These are phyloP conservation scores for Aspergillus cristatus DNA, from an alignment of 495 filamentous ascomycete genomes.

Conservation along the genomic window DNA sequence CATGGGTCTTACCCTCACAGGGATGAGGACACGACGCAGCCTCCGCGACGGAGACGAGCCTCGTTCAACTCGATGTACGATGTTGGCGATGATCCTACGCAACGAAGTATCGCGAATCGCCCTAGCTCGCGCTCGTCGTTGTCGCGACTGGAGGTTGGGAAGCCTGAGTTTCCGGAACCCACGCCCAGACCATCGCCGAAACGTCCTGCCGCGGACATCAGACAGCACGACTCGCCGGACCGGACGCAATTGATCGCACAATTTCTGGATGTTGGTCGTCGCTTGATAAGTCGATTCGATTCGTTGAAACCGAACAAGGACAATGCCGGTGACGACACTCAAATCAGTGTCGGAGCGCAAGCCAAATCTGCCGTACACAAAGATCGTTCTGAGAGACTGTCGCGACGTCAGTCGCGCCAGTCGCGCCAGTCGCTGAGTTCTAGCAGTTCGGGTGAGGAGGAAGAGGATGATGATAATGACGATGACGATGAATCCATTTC, in stretches of 20 bases:
- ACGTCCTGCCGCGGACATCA: conserved; percentile 5
- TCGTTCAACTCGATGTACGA: conserved; percentile 51
- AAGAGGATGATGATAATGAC: conserved; percentile 9
- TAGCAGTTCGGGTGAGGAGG: conserved; percentile 7
- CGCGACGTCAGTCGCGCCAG: conserved; percentile 9
- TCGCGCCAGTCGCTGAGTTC: conserved; percentile 11
- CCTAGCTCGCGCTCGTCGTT: conserved; percentile 40
- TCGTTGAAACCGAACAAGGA: conserved; percentile 16
- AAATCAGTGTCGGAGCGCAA: conserved; percentile 18
- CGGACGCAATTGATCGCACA: conserved; percentile 37
- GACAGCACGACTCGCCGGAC: conserved; percentile 24
- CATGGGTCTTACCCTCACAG: conserved; percentile 11
- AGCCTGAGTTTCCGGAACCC: conserved; percentile 23
- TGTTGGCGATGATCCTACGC: conserved; percentile 40
- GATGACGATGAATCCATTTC: conserved; percentile 18
- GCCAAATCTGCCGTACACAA: conserved; percentile 29
- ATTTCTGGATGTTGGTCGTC: conserved; percentile 35
- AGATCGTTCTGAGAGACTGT: conserved; percentile 27
- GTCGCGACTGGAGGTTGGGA: conserved; percentile 34
- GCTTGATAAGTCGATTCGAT: conserved; percentile 29
- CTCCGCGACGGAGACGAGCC: conserved; percentile 38
- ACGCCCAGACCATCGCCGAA: conserved; percentile 26
- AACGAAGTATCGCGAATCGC: conserved; percentile 27
- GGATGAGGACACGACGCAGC: conserved; percentile 14
- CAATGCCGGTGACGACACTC: conserved; percentile 6